phyloP scores from a whole-genome alignment of 352 stramenopile genomes.

The Phytophthora pistaciae region DNA sequence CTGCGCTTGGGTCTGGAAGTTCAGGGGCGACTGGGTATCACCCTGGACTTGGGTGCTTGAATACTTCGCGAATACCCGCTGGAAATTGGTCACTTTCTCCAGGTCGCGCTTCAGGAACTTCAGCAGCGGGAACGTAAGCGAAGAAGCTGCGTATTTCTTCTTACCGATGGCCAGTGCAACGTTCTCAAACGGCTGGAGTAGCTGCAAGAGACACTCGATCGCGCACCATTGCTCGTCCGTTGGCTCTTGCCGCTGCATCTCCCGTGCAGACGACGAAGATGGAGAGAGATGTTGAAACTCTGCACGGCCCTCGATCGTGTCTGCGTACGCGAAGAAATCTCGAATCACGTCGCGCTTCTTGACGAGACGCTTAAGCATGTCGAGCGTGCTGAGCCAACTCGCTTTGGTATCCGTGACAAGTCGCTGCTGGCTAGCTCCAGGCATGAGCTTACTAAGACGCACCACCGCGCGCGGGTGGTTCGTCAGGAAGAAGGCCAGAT shows the following conservation, averaged over 20 bases:
- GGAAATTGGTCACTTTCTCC: slow-evolving; percentile 54
- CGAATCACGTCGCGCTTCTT: slow-evolving; percentile 51
- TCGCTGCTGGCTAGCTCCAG: slow-evolving; percentile 42
- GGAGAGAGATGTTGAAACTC: slow-evolving; percentile 45
- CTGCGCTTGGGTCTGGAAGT: slow-evolving; percentile 28
- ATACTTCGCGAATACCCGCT: slow-evolving; percentile 49
- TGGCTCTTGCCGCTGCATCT: slow-evolving; percentile 31
- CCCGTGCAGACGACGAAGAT: slow-evolving; percentile 11
- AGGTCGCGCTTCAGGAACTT: slow-evolving; percentile 58
- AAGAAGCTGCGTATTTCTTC: slow-evolving; percentile 53
- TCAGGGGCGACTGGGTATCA: slow-evolving; percentile 10
- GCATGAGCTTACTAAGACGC: slow-evolving; percentile 49
- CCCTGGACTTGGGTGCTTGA: slow-evolving; percentile 7
- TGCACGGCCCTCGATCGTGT: slow-evolving; percentile 43
- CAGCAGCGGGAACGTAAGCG: slow-evolving; percentile 49
- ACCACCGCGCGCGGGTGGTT: slow-evolving; percentile 54
- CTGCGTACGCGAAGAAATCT: slow-evolving; percentile 56
- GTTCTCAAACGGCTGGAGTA: slow-evolving; percentile 61
- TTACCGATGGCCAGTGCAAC: slow-evolving; percentile 51
- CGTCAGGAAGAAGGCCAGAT: slow-evolving; percentile 54
- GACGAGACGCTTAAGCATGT: slow-evolving; percentile 57
- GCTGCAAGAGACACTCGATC: slow-evolving; percentile 49
- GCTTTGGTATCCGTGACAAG: slow-evolving; percentile 52
- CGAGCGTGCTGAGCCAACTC: slow-evolving; percentile 57
- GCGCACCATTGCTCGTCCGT: slow-evolving; percentile 48